Percentiles rank a stretch among this genome's conserved stretches.
Conservation (phyloP, 495 filamentous ascomycete genomes). For the Glutinoglossum americanum region DNA sequence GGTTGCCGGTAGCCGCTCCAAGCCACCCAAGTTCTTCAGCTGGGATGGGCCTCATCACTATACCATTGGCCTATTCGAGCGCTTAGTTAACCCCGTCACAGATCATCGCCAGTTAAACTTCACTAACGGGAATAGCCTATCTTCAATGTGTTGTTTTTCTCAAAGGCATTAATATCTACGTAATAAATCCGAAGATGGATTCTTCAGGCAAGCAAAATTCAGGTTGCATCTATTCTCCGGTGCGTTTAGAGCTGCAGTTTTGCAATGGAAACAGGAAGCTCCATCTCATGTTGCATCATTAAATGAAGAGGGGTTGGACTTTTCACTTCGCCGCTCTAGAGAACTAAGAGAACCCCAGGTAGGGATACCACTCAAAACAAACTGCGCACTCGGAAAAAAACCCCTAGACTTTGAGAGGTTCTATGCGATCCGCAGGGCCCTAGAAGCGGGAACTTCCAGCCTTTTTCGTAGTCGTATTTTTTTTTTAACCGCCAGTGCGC, state of each 20-base stretch:
- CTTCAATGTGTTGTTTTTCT: background rate
- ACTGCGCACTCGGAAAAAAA: background rate
- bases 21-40: too few relatives aligned
- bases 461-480: background rate
- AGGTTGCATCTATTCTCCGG: background rate
- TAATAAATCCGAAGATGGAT: too few relatives aligned
- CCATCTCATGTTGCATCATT: background rate
- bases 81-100: background rate
- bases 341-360: background rate
- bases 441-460: background rate
- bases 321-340: background rate
- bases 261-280: background rate
- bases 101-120: background rate
- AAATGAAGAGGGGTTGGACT: background rate
- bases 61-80: background rate
- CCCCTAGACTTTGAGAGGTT: background rate
- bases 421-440: background rate
- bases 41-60: too few relatives aligned
- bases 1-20: too few relatives aligned
- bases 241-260: background rate
- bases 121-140: background rate
- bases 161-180: too few relatives aligned
- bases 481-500: background rate
- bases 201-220: too few relatives aligned
- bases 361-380: too few relatives aligned